phyloP scores from a whole-genome alignment of 768 basidiomycete genomes.

The Galerina marginata region DNA sequence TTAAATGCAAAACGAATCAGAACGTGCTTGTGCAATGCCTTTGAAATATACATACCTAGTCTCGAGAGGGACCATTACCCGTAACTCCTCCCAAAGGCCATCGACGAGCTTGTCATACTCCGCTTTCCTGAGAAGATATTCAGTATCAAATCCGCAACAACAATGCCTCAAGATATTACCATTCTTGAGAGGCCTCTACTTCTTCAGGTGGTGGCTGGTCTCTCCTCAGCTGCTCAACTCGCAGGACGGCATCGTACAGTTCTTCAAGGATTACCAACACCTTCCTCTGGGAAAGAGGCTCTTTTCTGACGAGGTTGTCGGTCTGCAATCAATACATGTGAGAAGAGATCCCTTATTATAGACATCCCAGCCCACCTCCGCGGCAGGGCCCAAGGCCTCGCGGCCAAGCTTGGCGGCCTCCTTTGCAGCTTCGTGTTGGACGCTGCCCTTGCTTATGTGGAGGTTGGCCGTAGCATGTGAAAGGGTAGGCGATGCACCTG shows the following conservation, averaged over 20 bases:
- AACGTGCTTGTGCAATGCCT: not conserved
- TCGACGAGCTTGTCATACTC: constrained; percentile 66
- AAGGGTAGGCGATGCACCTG: constrained; percentile 49
- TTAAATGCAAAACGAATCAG: constrained; percentile 32
- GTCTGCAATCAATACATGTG: constrained; percentile 41
- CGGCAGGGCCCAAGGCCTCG: constrained; percentile 69
- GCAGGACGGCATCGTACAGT: constrained; percentile 83
- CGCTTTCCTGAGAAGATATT: constrained; percentile 48
- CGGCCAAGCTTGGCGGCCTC: constrained; percentile 79
- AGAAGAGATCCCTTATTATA: not conserved
- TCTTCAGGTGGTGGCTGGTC: constrained; percentile 76
- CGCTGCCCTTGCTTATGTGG: constrained; percentile 60
- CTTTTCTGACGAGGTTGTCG: constrained; percentile 65
- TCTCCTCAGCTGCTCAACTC: constrained; percentile 84
- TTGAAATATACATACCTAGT: constrained; percentile 66
- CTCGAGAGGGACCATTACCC: constrained; percentile 91
- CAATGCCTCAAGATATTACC: constrained; percentile 40
- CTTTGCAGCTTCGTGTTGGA: constrained; percentile 59
- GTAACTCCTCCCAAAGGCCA: constrained; percentile 78
- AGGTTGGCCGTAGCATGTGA: constrained; percentile 50
- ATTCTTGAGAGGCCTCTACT: constrained; percentile 43
- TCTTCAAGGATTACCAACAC: constrained; percentile 80
- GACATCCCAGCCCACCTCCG: constrained; percentile 46
- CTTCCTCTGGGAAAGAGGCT: constrained; percentile 81
- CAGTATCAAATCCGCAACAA: not conserved